Conservation (phyloP, 495 filamentous ascomycete species). For the Tuber melanosporum region DNA sequence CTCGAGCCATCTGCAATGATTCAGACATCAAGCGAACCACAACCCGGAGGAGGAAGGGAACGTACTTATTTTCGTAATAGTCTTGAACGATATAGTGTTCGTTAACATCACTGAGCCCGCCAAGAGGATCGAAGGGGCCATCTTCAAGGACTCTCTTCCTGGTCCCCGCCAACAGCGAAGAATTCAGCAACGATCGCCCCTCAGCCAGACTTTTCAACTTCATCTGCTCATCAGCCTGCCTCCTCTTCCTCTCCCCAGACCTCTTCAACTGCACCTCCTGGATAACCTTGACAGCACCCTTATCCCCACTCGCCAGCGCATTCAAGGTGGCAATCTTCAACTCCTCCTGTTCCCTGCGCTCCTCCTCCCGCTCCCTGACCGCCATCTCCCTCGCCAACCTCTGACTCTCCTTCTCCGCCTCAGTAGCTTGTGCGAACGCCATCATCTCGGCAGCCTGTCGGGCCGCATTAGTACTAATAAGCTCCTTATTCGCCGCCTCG, state of each 20-base stretch:
- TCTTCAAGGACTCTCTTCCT: slow-evolving; percentile 54
- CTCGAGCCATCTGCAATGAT: slow-evolving; percentile 54
- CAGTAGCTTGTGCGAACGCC: slow-evolving; percentile 53
- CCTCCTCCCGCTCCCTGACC: slow-evolving; percentile 50
- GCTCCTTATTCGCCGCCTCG: slow-evolving; percentile 57
- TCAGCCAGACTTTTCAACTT: slow-evolving; percentile 51
- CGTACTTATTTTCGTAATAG: slow-evolving; percentile 51
- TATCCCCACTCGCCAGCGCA: slow-evolving; percentile 50
- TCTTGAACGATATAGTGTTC: slow-evolving; percentile 64
- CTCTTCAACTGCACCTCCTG: slow-evolving; percentile 57
- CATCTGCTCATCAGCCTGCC: slow-evolving; percentile 51
- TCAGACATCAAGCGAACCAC: neutral
- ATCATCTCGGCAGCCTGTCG: slow-evolving; percentile 52
- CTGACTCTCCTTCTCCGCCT: slow-evolving; percentile 56
- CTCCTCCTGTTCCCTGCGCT: slow-evolving; percentile 47
- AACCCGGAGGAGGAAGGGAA: neutral
- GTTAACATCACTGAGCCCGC: slow-evolving; percentile 59
- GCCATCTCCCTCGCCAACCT: slow-evolving; percentile 47
- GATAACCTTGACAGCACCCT: slow-evolving; percentile 61
- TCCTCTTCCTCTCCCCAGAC: slow-evolving; percentile 54
- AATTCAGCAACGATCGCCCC: slow-evolving; percentile 46
- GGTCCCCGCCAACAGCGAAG: slow-evolving; percentile 49
- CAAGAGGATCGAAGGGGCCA: slow-evolving; percentile 84
- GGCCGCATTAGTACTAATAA: slow-evolving; percentile 53
- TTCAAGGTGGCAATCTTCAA: slow-evolving; percentile 50